phyloP scores from a whole-genome alignment of 176 grass and related monocot species.

The Zoysia pacifica region DNA sequence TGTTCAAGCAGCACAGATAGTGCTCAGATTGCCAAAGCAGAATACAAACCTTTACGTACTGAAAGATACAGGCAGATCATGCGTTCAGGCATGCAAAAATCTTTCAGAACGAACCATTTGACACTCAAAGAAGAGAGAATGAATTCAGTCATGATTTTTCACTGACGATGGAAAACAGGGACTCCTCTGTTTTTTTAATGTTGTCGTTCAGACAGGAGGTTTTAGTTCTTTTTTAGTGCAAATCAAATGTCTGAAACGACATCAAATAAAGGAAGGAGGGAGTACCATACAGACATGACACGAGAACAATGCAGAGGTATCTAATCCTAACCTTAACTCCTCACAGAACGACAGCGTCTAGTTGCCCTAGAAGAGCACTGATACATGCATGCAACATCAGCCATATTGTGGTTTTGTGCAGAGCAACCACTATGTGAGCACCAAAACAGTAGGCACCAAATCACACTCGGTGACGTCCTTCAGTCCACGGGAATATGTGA shows the following conservation, averaged over 20 bases:
- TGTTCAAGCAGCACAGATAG: not conserved
- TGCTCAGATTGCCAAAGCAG: not conserved
- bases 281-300: not conserved
- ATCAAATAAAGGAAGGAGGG: no score
- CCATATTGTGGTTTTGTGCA: not conserved
- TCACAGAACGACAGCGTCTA: not conserved
- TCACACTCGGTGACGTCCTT: not conserved
- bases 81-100: not conserved
- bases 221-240: no score
- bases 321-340: not conserved
- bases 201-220: no score
- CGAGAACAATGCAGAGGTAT: not conserved
- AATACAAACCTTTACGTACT: not conserved
- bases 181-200: no score
- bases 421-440: conserved; percentile 11
- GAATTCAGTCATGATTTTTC: not conserved
- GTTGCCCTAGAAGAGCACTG: not conserved
- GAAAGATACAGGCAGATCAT: not conserved
- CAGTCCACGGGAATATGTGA: not conserved
- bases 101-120: not conserved
- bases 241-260: no score
- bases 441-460: not conserved
- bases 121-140: not conserved
- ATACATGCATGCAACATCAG: conserved; percentile 18
- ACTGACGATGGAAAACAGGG: no score